Base-by-base conservation (phyloP, 371 early-diverging fungal species). In the Capillidium rhysosporum region DNA sequence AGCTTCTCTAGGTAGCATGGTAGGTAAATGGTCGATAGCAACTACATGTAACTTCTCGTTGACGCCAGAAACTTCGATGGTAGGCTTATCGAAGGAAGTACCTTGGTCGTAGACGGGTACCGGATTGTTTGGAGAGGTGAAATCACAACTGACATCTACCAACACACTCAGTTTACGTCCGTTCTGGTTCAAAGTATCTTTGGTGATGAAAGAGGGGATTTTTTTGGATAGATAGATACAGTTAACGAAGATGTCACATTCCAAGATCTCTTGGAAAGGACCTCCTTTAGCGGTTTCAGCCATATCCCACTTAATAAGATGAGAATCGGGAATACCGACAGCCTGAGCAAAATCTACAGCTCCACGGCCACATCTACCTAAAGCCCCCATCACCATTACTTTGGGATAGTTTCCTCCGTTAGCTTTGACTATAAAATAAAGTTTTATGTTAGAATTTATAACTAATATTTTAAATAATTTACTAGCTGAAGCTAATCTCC, bases 321-420 rank as follows among this genome's bases (percentile, higher is more conserved):
- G 34, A 34, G 34, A 7, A 60, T 86, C 85, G 40, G 87, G 86
- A 61, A 96, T 82, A 28, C 91, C 92, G 14, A 77, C 84, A 58
- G 79, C 77, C 52, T 71, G 73, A 28, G 85, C 85, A 60, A 89
- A 80, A 56, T 89, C 89, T 48, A 68, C 65, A 18, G 97, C 92
- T 44, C 97, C 97, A 25, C 68, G 65, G 54, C 97, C 97, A 66
- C 97, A 96, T 38, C 97, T 85, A 49, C 97, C 97, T 43, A 90
- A 65, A 31, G 97, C 97, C 40, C 97, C 97, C 84, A 94, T 91
- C 2, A 96, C 92, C 86, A 96, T 86, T 18, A 96, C 77, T 57
- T 71, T 71, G 46, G 96, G 96, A 39, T 57, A 57, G 46, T 72
- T 61, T 46, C 84, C 80, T 52, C 70, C 68, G 61, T 77, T 73